Evolutionary conservation across 371 early-diverging fungal species (phyloP).

Genomic region (Mucor irregularis): DNA sequence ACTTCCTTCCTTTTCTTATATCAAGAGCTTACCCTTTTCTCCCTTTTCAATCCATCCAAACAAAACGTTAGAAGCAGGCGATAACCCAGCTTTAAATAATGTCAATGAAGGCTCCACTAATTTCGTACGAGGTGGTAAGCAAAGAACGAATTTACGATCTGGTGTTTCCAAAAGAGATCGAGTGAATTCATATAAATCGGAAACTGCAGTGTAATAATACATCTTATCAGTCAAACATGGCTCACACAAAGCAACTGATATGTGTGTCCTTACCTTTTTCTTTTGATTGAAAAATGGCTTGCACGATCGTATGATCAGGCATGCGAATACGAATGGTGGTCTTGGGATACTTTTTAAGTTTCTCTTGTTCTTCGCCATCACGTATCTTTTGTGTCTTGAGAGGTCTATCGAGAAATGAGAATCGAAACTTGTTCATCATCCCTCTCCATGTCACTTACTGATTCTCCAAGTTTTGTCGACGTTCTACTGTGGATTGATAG

Average conservation of each 20-base stretch:
- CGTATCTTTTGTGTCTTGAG: conserved; percentile 52
- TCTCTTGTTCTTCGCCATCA: conserved; percentile 42
- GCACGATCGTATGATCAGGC: conserved; percentile 44
- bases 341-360: conserved; percentile 46
- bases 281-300: conserved; percentile 44
- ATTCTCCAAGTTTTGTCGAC: conserved; percentile 45
- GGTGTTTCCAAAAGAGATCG: conserved; percentile 39
- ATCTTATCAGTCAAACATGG: too few species aligned
- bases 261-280: conserved; percentile 38
- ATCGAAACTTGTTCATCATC: background rate
- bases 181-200: conserved; percentile 43
- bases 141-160: conserved; percentile 46
- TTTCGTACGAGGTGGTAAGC: conserved; percentile 48
- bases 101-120: conserved; percentile 36
- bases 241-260: background rate
- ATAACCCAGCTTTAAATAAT: conserved; percentile 45
- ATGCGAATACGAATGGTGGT: conserved; percentile 51
- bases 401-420: conserved; percentile 26
- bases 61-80: conserved; percentile 50
- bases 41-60: conserved; percentile 49
- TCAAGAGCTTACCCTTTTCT: conserved; percentile 21
- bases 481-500: conserved; percentile 43
- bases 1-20: background rate
- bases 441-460: conserved; percentile 18
- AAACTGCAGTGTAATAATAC: conserved; percentile 24